Evolutionary conservation across 129 eudicot genomes (phyloP).

Genomic region (sunflower (Helianthus annuus)): DNA sequence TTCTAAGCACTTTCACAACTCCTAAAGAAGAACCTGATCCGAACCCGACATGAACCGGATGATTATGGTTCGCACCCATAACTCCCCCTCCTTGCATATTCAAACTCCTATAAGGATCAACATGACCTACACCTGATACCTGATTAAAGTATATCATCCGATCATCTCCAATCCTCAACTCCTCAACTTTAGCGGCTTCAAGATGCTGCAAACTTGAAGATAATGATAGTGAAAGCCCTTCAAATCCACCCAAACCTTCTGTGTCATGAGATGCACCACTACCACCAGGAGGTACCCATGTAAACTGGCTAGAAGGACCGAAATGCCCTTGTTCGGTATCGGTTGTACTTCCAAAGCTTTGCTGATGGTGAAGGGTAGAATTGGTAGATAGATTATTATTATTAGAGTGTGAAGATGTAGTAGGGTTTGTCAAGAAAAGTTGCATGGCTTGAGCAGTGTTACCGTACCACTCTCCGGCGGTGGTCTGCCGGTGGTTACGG

Average conservation of each 20-base stretch:
- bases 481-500: constrained; percentile 30
- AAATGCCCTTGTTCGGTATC: constrained; percentile 39
- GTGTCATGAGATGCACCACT: constrained; percentile 26
- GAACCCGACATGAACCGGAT: constrained; percentile 56
- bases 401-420: constrained; percentile 26
- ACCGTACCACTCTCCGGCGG: constrained; percentile 57
- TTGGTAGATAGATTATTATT: constrained; percentile 26
- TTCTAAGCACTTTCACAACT: constrained; percentile 60
- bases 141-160: constrained; percentile 71
- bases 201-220: constrained; percentile 76
- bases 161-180: constrained; percentile 53
- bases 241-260: constrained; percentile 36
- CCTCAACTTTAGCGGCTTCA: constrained; percentile 82
- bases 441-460: constrained; percentile 69
- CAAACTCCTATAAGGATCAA: constrained; percentile 49
- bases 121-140: constrained; percentile 35
- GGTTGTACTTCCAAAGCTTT: constrained; percentile 29
- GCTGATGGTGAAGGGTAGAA: constrained; percentile 35
- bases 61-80: constrained; percentile 37
- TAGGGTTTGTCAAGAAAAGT: constrained; percentile 75
- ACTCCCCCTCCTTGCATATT: constrained; percentile 24
- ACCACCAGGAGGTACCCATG: constrained; percentile 49
- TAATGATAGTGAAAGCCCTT: constrained; percentile 81
- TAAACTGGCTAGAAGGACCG: constrained; percentile 48
- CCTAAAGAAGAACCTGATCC: constrained; percentile 55